Evolutionary conservation across 2,329 filamentous ascomycete genomes (phyloP).

Genomic region (Fusarium sambucinum): DNA sequence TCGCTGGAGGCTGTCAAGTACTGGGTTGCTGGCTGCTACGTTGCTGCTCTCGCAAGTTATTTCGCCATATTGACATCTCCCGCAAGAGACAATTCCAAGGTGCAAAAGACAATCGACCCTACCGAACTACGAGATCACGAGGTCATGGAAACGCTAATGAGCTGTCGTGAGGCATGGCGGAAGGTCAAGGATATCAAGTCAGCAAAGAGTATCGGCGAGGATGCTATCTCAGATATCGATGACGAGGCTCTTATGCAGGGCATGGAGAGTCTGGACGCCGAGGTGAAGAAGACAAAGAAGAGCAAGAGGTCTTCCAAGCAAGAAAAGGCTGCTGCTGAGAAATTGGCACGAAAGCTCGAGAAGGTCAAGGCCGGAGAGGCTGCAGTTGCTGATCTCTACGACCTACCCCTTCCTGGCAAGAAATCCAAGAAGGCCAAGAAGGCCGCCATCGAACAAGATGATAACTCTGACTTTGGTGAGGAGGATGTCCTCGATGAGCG

Average conservation of each 20-base stretch:
- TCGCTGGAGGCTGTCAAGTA: slow-evolving; percentile 78
- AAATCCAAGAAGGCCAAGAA: slow-evolving; percentile 57
- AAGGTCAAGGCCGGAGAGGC: slow-evolving; percentile 75
- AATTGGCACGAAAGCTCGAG: slow-evolving; percentile 59
- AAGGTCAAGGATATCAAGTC: slow-evolving; percentile 75
- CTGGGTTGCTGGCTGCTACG: slow-evolving; percentile 85
- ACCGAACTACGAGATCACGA: slow-evolving; percentile 88
- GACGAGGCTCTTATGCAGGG: slow-evolving; percentile 47
- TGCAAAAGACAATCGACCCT: slow-evolving; percentile 74
- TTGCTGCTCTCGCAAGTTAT: slow-evolving; percentile 90
- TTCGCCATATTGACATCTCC: slow-evolving; percentile 93
- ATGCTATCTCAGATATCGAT: slow-evolving; percentile 38
- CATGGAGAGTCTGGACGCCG: slow-evolving; percentile 32
- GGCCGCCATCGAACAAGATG: slow-evolving; percentile 58
- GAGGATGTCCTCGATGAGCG: slow-evolving; percentile 82
- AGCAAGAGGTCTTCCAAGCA: slow-evolving; percentile 51
- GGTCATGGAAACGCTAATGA: slow-evolving; percentile 86
- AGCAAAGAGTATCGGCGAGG: slow-evolving; percentile 56
- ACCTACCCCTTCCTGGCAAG: slow-evolving; percentile 66
- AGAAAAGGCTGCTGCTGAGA: slow-evolving; percentile 52
- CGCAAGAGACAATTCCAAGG: slow-evolving; percentile 67
- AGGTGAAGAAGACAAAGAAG: slow-evolving; percentile 49
- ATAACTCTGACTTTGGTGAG: slow-evolving; percentile 93
- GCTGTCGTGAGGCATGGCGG: slow-evolving; percentile 84
- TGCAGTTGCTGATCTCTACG: slow-evolving; percentile 75